Evolutionary conservation across 129 eudicot species (phyloP).

Genomic region (Pulicaria dysenterica): DNA sequence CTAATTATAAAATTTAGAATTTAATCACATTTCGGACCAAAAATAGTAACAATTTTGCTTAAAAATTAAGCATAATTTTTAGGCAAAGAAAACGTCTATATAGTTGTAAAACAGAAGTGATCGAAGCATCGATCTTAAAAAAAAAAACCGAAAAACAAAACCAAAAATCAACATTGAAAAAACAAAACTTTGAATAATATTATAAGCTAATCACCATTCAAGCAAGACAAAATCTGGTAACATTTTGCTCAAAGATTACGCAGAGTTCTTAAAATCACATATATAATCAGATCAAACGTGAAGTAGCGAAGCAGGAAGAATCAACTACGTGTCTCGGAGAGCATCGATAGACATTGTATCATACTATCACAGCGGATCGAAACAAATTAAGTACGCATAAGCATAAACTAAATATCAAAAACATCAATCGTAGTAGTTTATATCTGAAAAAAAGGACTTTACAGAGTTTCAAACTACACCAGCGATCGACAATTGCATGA

Average conservation of each 20-base stretch:
- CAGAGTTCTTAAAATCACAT: not conserved
- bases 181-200: not conserved
- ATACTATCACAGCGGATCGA: too few relatives aligned
- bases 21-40: too few relatives aligned
- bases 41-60: too few relatives aligned
- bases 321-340: not conserved
- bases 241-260: not conserved
- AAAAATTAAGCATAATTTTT: too few relatives aligned
- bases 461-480: too few relatives aligned
- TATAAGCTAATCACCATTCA: not conserved
- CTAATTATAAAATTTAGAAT: too few relatives aligned
- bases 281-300: constrained; percentile 20
- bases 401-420: too few relatives aligned
- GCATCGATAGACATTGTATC: too few relatives aligned
- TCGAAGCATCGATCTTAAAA: not conserved
- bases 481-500: too few relatives aligned
- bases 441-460: too few relatives aligned
- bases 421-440: too few relatives aligned
- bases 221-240: not conserved
- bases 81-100: not conserved
- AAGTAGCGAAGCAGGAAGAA: not conserved
- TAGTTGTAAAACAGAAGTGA: not conserved
- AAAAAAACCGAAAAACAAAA: not conserved
- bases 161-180: not conserved
- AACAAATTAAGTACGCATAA: too few relatives aligned